Percentiles rank a stretch among this genome's conserved stretches.
Conservation (phyloP, 208 protist genomes). For the Wallacemonas sp. region DNA sequence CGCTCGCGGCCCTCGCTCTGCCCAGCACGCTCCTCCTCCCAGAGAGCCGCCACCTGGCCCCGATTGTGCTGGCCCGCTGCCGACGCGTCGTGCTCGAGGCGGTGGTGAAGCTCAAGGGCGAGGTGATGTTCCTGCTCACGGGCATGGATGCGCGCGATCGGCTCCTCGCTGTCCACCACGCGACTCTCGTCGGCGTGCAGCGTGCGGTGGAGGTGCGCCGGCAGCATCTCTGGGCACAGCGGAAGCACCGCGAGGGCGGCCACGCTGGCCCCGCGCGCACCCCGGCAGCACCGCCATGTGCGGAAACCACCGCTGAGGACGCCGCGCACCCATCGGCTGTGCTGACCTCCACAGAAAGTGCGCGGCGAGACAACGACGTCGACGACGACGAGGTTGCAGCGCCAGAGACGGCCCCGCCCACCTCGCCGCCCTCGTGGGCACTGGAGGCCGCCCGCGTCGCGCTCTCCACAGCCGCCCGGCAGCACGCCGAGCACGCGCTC, state of each 20-base stretch:
- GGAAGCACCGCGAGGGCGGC: background rate
- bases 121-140: constrained; percentile 53
- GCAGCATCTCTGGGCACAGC: background rate
- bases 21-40: constrained; percentile 30
- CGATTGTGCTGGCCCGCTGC: constrained; percentile 33
- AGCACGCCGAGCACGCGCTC: constrained; percentile 1
- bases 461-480: background rate
- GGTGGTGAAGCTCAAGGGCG: constrained; percentile 46
- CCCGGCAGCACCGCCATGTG: no score
- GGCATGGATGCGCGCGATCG: constrained; percentile 38
- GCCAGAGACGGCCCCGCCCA: background rate
- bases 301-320: no score
- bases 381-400: background rate
- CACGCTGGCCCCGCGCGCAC: no score
- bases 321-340: no score
- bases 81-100: constrained; percentile 42
- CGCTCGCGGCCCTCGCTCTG: constrained; percentile 34
- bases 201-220: background rate
- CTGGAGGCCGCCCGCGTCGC: background rate
- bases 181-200: constrained; percentile 7
- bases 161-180: constrained; percentile 29
- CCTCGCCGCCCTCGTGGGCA: background rate
- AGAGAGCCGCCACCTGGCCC: constrained; percentile 28
- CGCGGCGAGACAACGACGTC: no score
- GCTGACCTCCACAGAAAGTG: no score